phyloP scores from a whole-genome alignment of 2,329 filamentous ascomycete genomes.

The Apiospora rasikravindrae region DNA sequence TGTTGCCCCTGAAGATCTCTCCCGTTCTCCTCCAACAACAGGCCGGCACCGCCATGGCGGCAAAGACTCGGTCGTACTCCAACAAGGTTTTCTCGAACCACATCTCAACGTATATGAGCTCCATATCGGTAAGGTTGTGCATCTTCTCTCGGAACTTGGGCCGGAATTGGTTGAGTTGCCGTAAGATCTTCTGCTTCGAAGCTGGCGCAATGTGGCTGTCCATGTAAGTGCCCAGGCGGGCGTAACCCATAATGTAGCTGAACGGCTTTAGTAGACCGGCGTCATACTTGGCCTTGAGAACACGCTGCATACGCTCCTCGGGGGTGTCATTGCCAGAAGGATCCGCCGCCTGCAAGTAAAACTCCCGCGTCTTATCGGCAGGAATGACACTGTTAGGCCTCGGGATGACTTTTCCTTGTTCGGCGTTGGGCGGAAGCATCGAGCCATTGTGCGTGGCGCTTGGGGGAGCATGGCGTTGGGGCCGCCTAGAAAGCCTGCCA shows the following conservation, averaged over 20 bases:
- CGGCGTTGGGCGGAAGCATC: slow-evolving; percentile 55
- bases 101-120: slow-evolving; percentile 96
- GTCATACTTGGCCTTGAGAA: slow-evolving; percentile 94
- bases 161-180: slow-evolving; percentile 89
- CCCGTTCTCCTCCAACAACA: slow-evolving; percentile 97
- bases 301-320: slow-evolving; percentile 92
- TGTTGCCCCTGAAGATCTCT: slow-evolving; percentile 96
- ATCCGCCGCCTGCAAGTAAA: slow-evolving; percentile 96
- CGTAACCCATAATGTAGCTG: slow-evolving; percentile 98
- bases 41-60: slow-evolving; percentile 97
- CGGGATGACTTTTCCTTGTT: slow-evolving; percentile 61
- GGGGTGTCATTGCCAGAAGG: slow-evolving; percentile 84
- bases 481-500: slow-evolving; percentile 51
- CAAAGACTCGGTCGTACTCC: slow-evolving; percentile 98
- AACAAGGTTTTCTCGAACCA: slow-evolving; percentile 97
- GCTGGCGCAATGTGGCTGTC: slow-evolving; percentile 82
- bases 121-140: slow-evolving; percentile 88
- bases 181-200: slow-evolving; percentile 88
- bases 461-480: slow-evolving; percentile 40
- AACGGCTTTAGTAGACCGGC: slow-evolving; percentile 94
- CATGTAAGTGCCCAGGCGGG: slow-evolving; percentile 87
- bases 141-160: slow-evolving; percentile 97
- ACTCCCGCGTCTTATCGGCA: slow-evolving; percentile 79
- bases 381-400: slow-evolving; percentile 66
- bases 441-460: slow-evolving; percentile 45